Evolutionary conservation across 257 asterid species (phyloP).

Genomic region (Solanum etuberosum): DNA sequence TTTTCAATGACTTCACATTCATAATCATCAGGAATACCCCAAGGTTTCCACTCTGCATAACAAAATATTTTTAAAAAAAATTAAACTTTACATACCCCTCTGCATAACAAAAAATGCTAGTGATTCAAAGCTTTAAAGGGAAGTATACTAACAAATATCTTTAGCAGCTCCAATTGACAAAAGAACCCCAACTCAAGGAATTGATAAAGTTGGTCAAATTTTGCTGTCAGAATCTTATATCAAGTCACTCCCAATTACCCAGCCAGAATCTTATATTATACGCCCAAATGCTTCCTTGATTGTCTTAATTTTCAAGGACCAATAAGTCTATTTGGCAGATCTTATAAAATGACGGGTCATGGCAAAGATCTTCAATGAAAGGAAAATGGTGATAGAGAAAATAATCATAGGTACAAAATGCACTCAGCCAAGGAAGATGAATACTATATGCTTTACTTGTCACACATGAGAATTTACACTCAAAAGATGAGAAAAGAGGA

Average conservation of each 20-base stretch:
- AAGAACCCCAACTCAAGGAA: background rate
- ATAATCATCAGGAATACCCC: conserved; percentile 87
- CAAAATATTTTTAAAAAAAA: background rate
- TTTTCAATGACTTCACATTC: conserved; percentile 93
- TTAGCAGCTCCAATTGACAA: background rate
- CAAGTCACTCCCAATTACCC: background rate
- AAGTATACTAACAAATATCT: background rate
- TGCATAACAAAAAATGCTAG: background rate
- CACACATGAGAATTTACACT: background rate
- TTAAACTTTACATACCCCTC: background rate
- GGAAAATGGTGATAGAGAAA: background rate
- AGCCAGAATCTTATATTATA: background rate
- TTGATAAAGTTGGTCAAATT: background rate
- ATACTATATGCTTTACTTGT: background rate
- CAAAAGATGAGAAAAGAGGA: background rate
- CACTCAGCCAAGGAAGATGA: background rate
- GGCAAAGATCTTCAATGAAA: background rate
- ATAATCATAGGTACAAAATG: background rate
- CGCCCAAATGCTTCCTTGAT: background rate
- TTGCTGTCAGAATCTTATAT: background rate
- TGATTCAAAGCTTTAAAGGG: background rate
- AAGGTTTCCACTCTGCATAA: conserved; percentile 75
- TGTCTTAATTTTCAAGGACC: background rate
- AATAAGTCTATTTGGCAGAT: background rate
- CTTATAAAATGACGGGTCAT: background rate